These are phyloP conservation scores for Entophlyctis helioformis DNA, from an alignment of 192 early-diverging fungal species.

Conservation along the genomic window DNA sequence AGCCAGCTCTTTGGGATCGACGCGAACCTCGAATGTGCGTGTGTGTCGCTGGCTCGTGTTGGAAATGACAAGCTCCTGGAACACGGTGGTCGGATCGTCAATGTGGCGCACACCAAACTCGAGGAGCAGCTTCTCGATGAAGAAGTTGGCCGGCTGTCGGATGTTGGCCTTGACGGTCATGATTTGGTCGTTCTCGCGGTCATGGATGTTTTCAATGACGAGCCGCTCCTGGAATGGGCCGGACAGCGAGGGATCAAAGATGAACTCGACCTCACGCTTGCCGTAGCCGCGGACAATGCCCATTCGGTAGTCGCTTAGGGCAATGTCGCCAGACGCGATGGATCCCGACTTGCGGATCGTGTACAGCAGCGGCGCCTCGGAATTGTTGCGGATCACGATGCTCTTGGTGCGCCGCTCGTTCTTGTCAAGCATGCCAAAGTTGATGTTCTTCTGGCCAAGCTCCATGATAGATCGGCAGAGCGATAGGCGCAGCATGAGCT, in stretches of 20 bases:
- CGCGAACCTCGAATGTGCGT: constrained; percentile 62
- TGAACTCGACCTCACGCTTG: constrained; percentile 85
- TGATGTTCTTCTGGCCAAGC: constrained; percentile 92
- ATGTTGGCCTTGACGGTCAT: constrained; percentile 84
- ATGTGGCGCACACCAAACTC: constrained; percentile 65
- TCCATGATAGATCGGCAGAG: constrained; percentile 81
- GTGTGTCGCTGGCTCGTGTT: constrained; percentile 72
- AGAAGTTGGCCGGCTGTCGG: constrained; percentile 76
- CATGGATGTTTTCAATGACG: constrained; percentile 78
- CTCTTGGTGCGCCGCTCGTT: constrained; percentile 75
- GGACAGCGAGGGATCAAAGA: constrained; percentile 81
- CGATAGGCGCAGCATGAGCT: constrained; percentile 78
- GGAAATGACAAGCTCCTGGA: constrained; percentile 57
- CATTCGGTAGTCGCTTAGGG: constrained; percentile 62
- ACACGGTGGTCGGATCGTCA: constrained; percentile 32
- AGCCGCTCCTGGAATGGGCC: constrained; percentile 80
- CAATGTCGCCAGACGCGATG: constrained; percentile 83
- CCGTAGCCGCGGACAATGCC: constrained; percentile 85
- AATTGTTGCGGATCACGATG: constrained; percentile 81
- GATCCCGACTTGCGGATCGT: constrained; percentile 88
- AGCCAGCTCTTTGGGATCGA: constrained; percentile 59
- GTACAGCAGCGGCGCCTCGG: constrained; percentile 82
- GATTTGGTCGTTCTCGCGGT: constrained; percentile 66
- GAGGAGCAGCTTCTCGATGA: constrained; percentile 56
- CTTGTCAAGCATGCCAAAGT: constrained; percentile 83